Evolutionary conservation across 106 monocot genomes (phyloP).

Genomic region (Acanthochlamys bracteata): DNA sequence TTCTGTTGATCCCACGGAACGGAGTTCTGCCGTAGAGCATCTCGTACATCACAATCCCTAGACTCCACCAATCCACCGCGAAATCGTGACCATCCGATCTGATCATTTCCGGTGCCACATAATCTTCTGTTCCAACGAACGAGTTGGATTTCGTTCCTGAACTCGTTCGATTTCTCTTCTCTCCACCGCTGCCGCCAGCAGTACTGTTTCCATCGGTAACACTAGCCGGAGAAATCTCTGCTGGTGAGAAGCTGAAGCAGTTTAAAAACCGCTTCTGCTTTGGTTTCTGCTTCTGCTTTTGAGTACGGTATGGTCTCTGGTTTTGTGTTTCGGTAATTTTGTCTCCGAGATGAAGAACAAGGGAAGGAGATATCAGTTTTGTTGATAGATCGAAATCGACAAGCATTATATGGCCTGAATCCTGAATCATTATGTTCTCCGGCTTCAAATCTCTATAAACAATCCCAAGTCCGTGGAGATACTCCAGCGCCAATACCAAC

Average conservation of each 20-base stretch:
- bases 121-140: slow-evolving; percentile 97
- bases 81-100: slow-evolving; percentile 69
- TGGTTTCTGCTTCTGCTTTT: neutral
- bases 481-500: slow-evolving; percentile 66
- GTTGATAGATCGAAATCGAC: slow-evolving; percentile 97
- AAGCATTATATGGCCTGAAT: slow-evolving; percentile 81
- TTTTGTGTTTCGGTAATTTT: neutral
- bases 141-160: slow-evolving; percentile 60
- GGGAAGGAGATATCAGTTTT: slow-evolving; percentile 13
- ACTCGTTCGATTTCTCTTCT: neutral
- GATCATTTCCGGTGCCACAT: slow-evolving; percentile 91
- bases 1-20: slow-evolving; percentile 68
- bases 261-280: slow-evolving; percentile 1
- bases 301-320: neutral
- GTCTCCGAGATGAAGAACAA: neutral
- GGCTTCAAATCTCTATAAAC: slow-evolving; percentile 95
- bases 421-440: slow-evolving; percentile 83
- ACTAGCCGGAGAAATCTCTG: slow-evolving; percentile 34
- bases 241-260: slow-evolving; percentile 21
- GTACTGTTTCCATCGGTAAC: no score
- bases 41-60: slow-evolving; percentile 92
- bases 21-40: slow-evolving; percentile 93
- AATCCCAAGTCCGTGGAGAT: slow-evolving; percentile 69
- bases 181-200: no score
- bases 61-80: slow-evolving; percentile 91